Base-by-base conservation (phyloP, 345 rosid genomes). In the Salix koriyanagi region DNA sequence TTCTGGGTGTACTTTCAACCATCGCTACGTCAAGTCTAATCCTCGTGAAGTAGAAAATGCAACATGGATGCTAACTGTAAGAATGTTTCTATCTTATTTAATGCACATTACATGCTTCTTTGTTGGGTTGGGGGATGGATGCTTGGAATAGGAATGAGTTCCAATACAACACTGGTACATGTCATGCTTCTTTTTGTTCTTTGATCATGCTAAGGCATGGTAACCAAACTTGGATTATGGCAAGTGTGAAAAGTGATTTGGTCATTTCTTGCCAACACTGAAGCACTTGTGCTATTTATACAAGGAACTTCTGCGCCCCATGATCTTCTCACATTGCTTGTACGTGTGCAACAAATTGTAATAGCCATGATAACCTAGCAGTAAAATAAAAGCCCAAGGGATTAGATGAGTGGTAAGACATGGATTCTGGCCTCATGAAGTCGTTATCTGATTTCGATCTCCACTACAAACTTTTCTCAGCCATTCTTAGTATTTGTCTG, bases 1-100 rank as follows among this genome's bases (percentile, higher is more conserved):
- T 82, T 89, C 97, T 50, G 99, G 97, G 7, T 91, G 94, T 83
- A 90, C 99, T 77, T 91, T 95, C 84, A 95, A 95, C 86, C 97
- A 93, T 85, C 99, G 97, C 16, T 95, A 95, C 79, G 97, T 95
- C 78, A 95, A 93, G 79, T 95, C 97, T 73, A 94, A 94, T 88
- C 98, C 98, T 34, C 96, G 95, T 60, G 97, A 94, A 90, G 98
- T 94, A 67, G 97, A 94, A 85, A 94, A 94, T 42, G 98, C 98
- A 34, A 92, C 97, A 23, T 92, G 97, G 99, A 93, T 93, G 97
- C 80, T 95, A 79, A 95, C 97, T 74, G 99, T 95, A 86, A 85
- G 97, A 87, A 72, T 46, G 4, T 74, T 23, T 41, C 65, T 65
- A 30, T 52, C 44, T 69, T 65, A 25, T 62, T 36, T 73, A 21